Evolutionary conservation across 1,284 basidiomycete genomes (phyloP).

Genomic region (Cutaneotrichosporon cyanovorans): DNA sequence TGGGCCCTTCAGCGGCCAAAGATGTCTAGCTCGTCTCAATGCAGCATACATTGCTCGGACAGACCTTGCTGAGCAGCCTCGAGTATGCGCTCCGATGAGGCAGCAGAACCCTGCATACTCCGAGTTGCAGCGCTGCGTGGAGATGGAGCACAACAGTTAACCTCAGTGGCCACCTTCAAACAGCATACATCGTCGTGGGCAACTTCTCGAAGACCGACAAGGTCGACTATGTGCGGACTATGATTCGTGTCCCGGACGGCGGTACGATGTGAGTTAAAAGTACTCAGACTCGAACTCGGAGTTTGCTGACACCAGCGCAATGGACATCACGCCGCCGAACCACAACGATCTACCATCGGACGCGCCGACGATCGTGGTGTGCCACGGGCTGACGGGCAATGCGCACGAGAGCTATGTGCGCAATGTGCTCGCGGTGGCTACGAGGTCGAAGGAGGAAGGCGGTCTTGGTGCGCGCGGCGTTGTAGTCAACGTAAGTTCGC

Average conservation of each 20-base stretch:
- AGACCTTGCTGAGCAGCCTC: not conserved
- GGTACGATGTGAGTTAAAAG: constrained; percentile 56
- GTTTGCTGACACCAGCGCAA: constrained; percentile 57
- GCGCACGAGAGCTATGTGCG: constrained; percentile 84
- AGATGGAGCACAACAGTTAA: too few species aligned
- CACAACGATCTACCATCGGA: constrained; percentile 53
- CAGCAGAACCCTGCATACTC: too few species aligned
- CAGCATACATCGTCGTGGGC: constrained; percentile 46
- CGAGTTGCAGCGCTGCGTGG: too few species aligned
- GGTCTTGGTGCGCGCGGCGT: constrained; percentile 80
- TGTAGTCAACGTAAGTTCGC: constrained; percentile 61
- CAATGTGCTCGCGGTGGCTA: constrained; percentile 64
- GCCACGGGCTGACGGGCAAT: constrained; percentile 80
- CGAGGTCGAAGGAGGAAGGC: constrained; percentile 57
- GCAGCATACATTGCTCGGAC: not conserved
- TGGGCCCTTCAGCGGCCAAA: too few species aligned
- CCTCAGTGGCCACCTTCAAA: constrained; percentile 47
- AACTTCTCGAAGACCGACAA: constrained; percentile 63
- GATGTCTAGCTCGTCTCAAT: too few species aligned
- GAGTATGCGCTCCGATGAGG: too few species aligned
- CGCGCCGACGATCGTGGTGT: constrained; percentile 68
- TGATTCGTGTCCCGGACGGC: constrained; percentile 58
- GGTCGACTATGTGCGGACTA: constrained; percentile 60
- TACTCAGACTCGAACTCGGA: too few species aligned
- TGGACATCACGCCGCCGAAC: constrained; percentile 46